Base-by-base conservation (phyloP, 2,329 filamentous ascomycete genomes). In the Coleophoma cylindrospora region DNA sequence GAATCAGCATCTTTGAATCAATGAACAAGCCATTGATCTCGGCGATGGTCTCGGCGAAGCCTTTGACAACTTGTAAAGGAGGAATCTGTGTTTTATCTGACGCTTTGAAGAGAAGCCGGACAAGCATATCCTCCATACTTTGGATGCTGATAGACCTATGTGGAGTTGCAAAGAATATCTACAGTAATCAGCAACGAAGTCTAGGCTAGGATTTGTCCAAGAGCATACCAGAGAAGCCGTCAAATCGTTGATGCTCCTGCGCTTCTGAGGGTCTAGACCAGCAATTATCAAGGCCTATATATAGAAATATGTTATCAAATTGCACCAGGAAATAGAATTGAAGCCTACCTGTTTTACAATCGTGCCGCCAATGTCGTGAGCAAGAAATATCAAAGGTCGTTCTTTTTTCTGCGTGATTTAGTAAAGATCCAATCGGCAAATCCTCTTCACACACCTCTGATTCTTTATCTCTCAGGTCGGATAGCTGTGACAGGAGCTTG, bases 141-240 rank as follows among this genome's bases (percentile, higher is more conserved):
- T 40, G 32, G 14, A 48, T 22, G 27, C 49, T 50, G 19, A 37
- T 44, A 27, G 44, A 44, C 34, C 54, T 45, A 27, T 56, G 54
- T 9, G 52, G 52, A 40, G 44, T 44, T 14, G 51, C 54, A 32
- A 47, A 50, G 43, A 56, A 56, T 10, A 54, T 47, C 54, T 56
- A n/a, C 10, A n/a, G 15, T 19, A 8, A 34, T 51, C 19, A 54
- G 43, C 21, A 47, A 14, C 12, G 11, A 15, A 21, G 33, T 15
- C 15, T 13, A 17, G 13, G 10, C 10, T 19, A 36, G 19, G 14
- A 6, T 14, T 27, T 15, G 9, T 15, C 40, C n/a, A 5, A 19
- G 11, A 19, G 19, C 7, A 2, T 22, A 43, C 52, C 13, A 54
- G 34, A 27, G 50, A 36, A 34, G 47, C 38, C 43, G 52, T 48